Evolutionary conservation across 1,284 basidiomycete species (phyloP).

Genomic region (Trametes versicolor): DNA sequence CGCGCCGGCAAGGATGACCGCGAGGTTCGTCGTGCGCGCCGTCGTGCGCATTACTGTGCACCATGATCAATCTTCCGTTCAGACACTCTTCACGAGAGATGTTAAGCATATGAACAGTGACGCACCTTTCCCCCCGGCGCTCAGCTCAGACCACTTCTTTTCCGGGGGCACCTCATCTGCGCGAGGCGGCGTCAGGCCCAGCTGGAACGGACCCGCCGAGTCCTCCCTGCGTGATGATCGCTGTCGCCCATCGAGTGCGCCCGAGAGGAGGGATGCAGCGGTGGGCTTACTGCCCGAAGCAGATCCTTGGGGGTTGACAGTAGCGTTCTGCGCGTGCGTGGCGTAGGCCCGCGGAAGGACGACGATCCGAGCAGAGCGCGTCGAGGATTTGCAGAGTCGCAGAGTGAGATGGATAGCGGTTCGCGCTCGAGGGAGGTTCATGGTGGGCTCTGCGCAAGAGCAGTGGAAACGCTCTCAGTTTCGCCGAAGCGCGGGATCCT

Average conservation of each 20-base stretch:
- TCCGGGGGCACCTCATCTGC: constrained; percentile 62
- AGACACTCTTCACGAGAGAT: not conserved
- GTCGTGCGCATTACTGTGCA: constrained; percentile 79
- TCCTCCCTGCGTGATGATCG: constrained; percentile 58
- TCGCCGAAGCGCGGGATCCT: constrained; percentile 13
- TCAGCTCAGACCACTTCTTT: constrained; percentile 87
- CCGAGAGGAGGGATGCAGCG: constrained; percentile 67
- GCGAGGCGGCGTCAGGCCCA: constrained; percentile 73
- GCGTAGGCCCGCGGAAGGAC: constrained; percentile 25
- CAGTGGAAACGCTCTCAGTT: not conserved
- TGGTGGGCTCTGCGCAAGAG: constrained; percentile 7
- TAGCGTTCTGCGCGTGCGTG: constrained; percentile 45
- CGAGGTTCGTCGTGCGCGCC: constrained; percentile 82
- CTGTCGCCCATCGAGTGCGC: constrained; percentile 72
- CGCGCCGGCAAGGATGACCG: constrained; percentile 86
- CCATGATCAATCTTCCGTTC: not conserved
- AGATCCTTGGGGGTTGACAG: constrained; percentile 17
- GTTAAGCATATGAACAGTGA: constrained; percentile 15
- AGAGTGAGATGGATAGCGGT: constrained; percentile 20
- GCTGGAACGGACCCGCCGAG: constrained; percentile 83
- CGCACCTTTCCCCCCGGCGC: constrained; percentile 84
- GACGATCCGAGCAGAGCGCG: constrained; percentile 12
- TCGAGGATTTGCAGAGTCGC: constrained; percentile 17
- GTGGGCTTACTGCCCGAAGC: constrained; percentile 46
- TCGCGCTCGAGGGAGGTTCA: constrained; percentile 28